Base-by-base conservation (phyloP, 2,329 filamentous ascomycete species). In the Arachnomyces sp. region DNA sequence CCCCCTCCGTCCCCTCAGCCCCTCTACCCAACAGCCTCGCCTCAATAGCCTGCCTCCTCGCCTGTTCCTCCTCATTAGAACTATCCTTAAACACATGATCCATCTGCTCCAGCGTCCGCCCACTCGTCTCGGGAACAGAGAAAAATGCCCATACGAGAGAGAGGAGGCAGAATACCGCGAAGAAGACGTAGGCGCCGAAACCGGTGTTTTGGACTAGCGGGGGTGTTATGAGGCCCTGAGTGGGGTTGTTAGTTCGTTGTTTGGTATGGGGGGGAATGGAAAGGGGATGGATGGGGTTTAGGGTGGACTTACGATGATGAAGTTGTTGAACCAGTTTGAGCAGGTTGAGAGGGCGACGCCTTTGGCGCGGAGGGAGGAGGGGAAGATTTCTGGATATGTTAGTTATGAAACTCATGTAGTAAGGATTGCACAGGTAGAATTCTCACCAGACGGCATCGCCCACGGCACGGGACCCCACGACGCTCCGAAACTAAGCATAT, bases 401-500 rank as follows among this genome's bases (percentile, higher is more conserved):
- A 25, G 20, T 25, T 25, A 5, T n/a, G n/a, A n/a, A 25, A 9
- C 20, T 25, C 20, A 25, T 25, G 9, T 25, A 9, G 20, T 9
- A 25, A n/a, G n/a, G n/a, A n/a, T n/a, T 25, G 9, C 9, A 25
- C 9, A 25, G 5, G 20, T 25, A 9, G 20, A 25, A 25, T 25
- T 25, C 20, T 25, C 9, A 25, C 20, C 20, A 1, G 80, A 76
- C 1, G 84, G 72, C 35, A 88, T 71, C 45, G 84, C 83, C 82
- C 83, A 88, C 0, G 79, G 74, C 46, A 79, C 81, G 2, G 82
- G 82, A 0, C 55, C 56, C 82, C 82, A 88, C 0, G 74, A 79
- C 56, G 84, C 86, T 20, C 80, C 84, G 52, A 88, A 88, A 59
- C 83, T 75, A 20, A 84, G 67, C 18, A 84, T 77, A 48, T 84